phyloP scores from a whole-genome alignment of 495 filamentous ascomycete genomes.

The Gamarada debralockiae region DNA sequence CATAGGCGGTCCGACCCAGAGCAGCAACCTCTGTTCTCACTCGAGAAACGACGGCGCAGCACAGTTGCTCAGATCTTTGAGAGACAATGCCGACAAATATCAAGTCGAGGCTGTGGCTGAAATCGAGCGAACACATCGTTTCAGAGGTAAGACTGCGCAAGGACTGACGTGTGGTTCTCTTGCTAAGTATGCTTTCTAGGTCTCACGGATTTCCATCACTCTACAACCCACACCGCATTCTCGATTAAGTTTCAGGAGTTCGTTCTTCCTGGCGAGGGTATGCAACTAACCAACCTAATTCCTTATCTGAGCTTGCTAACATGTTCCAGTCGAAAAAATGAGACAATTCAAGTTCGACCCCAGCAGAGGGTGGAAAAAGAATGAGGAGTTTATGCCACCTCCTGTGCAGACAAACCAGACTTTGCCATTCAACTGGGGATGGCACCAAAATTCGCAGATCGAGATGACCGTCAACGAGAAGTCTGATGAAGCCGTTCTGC shows the following conservation, averaged over 20 bases:
- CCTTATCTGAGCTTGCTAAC: slow-evolving; percentile 6
- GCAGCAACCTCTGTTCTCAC: slow-evolving; percentile 26
- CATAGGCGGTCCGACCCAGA: not conserved
- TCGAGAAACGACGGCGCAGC: slow-evolving; percentile 37
- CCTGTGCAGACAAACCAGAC: slow-evolving; percentile 65
- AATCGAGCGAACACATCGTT: slow-evolving; percentile 79
- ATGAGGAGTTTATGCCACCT: slow-evolving; percentile 74
- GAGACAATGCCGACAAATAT: slow-evolving; percentile 68
- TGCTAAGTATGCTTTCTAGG: slow-evolving; percentile 21
- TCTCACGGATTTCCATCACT: slow-evolving; percentile 70
- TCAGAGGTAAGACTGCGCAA: slow-evolving; percentile 52
- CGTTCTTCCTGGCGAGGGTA: slow-evolving; percentile 63
- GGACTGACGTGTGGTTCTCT: not conserved
- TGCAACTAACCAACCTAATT: slow-evolving; percentile 10
- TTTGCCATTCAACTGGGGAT: slow-evolving; percentile 66
- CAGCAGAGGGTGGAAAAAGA: slow-evolving; percentile 49
- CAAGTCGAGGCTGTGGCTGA: slow-evolving; percentile 65
- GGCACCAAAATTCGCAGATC: slow-evolving; percentile 48
- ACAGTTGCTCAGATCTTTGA: slow-evolving; percentile 59
- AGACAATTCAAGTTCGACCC: slow-evolving; percentile 71
- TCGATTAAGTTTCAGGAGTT: slow-evolving; percentile 60
- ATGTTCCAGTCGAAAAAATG: slow-evolving; percentile 40
- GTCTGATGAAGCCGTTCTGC: slow-evolving; percentile 27
- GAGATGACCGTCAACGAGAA: slow-evolving; percentile 28
- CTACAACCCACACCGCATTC: slow-evolving; percentile 57